Evolutionary conservation across 139 green algal genomes (phyloP), one percentile per base, ranked within the genome.

Genomic region (Chlamydomonas incerta): DNA sequence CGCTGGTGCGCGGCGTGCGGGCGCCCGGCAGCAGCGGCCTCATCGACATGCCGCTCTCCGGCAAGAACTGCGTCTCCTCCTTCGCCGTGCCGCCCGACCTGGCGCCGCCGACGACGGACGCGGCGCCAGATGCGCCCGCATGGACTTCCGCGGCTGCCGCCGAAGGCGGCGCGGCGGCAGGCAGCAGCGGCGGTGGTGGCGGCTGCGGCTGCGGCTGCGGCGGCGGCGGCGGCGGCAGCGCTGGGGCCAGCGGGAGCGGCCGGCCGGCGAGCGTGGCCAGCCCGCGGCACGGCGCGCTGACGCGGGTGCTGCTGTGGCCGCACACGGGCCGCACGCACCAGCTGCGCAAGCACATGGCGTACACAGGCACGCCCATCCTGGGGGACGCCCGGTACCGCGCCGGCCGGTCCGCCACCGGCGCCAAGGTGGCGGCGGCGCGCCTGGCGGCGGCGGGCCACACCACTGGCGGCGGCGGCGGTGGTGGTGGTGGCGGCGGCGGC

Each of bases 261-360:
- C 20, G 13, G 8, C 55, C 18, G 8, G 18, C 18, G 6, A 50
- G 55, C 63, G 63, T 52, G 26, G 29, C 41, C 77, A 74, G 34
- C 46, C 34, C 72, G 13, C 47, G 14, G 20, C 72, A 63, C 46
- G 85, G 72, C 33, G 89, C 86, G 35, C 60, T 96, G 23, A 96
- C 88, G 0, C 88, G 74, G 9, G 79, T 97, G 17, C 73, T 90
- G 52, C 82, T 97, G 15, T 92, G 86, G 89, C 92, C 94, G 2
- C 87, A 92, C 72, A 96, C 94, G 28, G 94, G 94, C 6, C 87
- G 93, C 6, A 93, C 79, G 29, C 92, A 96, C 75, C 94, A 97
- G 91, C 90, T 97, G 80, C 89, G 94, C 9, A 93, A 91, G n/a
- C 94, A 97, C 90, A 92, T 96, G 92, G 93, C 93, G 0, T 84